Conservation (phyloP, 169 alveolate genomes). For the Eimeria tenella region DNA sequence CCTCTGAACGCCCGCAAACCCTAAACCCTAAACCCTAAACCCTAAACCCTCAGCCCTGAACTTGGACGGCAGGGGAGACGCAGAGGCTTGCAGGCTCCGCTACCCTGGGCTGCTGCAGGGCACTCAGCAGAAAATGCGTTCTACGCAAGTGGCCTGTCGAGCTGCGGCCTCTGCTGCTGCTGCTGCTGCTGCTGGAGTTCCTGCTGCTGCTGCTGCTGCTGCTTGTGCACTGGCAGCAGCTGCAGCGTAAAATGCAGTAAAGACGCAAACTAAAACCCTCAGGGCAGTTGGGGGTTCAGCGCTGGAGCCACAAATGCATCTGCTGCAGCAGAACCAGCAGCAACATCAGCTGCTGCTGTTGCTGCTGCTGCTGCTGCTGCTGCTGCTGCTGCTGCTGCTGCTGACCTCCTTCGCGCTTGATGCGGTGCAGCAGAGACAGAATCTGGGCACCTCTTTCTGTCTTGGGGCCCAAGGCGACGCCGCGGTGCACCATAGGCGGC, state of each 20-base stretch:
- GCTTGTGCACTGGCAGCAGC: no score
- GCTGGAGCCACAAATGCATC: background rate
- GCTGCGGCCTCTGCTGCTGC: no score
- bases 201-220: no score
- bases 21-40: slow-evolving; percentile 48
- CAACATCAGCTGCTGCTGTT: background rate
- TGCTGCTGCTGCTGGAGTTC: no score
- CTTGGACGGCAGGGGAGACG: no score
- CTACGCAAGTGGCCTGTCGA: no score
- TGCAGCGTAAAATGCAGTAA: no score
- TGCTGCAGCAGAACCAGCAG: background rate
- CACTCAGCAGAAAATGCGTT: no score
- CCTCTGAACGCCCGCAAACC: slow-evolving; percentile 39
- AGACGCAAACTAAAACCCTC: background rate
- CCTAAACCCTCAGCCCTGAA: background rate
- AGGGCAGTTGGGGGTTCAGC: no score
- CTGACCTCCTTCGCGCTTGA: slow-evolving; percentile 61
- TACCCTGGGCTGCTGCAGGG: no score
- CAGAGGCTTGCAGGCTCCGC: no score
- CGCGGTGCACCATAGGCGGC: background rate
- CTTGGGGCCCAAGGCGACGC: slow-evolving; percentile 27
- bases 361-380: slow-evolving; percentile 10
- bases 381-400: slow-evolving; percentile 43
- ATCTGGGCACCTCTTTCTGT: slow-evolving; percentile 56
- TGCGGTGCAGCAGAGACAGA: slow-evolving; percentile 23